Evolutionary conservation across 73 alveolate species (phyloP).

Genomic region (Paramecium primaurelia): DNA sequence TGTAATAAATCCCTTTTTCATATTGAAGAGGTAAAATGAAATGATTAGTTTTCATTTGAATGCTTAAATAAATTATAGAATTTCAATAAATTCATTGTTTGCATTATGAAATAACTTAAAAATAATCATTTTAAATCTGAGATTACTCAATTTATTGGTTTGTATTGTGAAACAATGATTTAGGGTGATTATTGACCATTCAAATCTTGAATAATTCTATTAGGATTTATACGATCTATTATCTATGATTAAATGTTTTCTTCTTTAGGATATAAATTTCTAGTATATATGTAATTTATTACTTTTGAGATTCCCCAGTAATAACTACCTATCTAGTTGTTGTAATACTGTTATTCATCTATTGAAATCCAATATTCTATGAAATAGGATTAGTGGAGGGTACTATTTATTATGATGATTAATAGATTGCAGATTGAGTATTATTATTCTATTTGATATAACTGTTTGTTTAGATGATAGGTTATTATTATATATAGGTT

Average conservation of each 20-base stretch:
- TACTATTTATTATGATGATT: not conserved
- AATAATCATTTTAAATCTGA: not conserved
- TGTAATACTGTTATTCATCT: not conserved
- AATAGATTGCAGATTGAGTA: not conserved
- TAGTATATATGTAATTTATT: not conserved
- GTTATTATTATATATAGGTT: not conserved
- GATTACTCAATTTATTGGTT: not conserved
- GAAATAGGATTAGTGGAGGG: not conserved
- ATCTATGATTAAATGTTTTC: not conserved
- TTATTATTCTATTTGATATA: not conserved
- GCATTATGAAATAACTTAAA: not conserved
- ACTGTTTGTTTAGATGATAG: not conserved
- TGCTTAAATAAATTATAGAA: too few species aligned
- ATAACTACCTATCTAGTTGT: not conserved
- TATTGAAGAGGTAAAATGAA: too few species aligned
- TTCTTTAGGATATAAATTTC: not conserved
- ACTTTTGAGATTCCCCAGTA: not conserved
- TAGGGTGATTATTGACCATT: not conserved
- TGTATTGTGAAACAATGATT: not conserved
- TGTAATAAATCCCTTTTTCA: too few species aligned
- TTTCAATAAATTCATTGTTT: too few species aligned
- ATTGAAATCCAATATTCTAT: not conserved
- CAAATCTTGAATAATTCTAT: not conserved
- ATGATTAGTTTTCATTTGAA: too few species aligned
- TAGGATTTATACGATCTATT: not conserved